Evolutionary conservation across 2,329 filamentous ascomycete species (phyloP).

Genomic region (Trichocomaceae sp.): DNA sequence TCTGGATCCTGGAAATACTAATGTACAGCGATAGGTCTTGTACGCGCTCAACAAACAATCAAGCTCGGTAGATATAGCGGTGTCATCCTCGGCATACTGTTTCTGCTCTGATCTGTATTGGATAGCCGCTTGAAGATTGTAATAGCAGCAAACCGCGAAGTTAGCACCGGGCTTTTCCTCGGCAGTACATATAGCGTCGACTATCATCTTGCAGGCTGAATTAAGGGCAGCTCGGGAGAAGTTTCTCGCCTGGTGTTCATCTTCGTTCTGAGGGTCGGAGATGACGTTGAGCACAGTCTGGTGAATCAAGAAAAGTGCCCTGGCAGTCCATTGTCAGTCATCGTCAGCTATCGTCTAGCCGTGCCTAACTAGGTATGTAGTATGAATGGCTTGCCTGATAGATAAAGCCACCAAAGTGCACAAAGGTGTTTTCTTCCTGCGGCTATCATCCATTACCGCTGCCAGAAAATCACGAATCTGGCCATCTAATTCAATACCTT

Average conservation of each 20-base stretch:
- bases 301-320: slow-evolving; percentile 9
- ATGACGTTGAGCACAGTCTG: background rate
- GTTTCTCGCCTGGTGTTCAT: background rate
- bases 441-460: slow-evolving; percentile 3
- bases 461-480: slow-evolving; percentile 3
- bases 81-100: background rate
- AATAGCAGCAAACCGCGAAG: slow-evolving; percentile 4
- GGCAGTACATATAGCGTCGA: background rate
- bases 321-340: background rate
- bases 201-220: slow-evolving; percentile 9
- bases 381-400: background rate
- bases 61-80: background rate
- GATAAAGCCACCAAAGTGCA: slow-evolving; percentile 10
- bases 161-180: background rate
- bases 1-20: background rate
- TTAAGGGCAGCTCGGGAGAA: slow-evolving; percentile 4
- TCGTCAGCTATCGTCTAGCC: background rate
- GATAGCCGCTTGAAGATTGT: slow-evolving; percentile 8
- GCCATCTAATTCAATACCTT: background rate
- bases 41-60: slow-evolving; percentile 2
- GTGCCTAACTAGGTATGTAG: background rate
- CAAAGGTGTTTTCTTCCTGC: background rate
- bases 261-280: background rate
- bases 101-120: slow-evolving; percentile 1
- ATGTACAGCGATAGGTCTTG: slow-evolving; percentile 2